Base-by-base conservation (phyloP, 2,329 filamentous ascomycete genomes). In the Pleurostoma richardsiae region DNA sequence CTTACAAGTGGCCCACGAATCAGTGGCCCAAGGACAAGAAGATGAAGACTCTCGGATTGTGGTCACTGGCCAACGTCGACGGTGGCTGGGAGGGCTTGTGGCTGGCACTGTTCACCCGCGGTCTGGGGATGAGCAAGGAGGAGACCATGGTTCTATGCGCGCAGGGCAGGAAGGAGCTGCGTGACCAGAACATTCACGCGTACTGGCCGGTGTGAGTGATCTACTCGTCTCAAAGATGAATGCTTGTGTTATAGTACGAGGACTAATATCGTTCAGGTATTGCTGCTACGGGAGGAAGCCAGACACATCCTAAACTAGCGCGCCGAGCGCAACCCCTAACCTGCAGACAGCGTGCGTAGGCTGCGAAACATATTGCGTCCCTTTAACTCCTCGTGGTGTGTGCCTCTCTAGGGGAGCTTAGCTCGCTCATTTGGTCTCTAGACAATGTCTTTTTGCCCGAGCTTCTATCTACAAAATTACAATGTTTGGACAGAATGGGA, bases 1-100 rank as follows among this genome's bases (percentile, higher is more conserved):
- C 51, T 26, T 53, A 48, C 48, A 54, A 56, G 44, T 56, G 59
- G 44, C 61, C 61, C 2, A 57, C 53, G 8, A 61, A 61, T 41
- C 50, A 49, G 10, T 65, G 62, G 61, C 56, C 61, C 4, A 52
- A 53, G 36, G 60, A 62, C 42, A 49, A 49, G 30, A 56, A 57
- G 43, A 49, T 58, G 45, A 63, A 61, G 48, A 50, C 55, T 29
- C 49, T 64, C 6, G 62, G 62, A 7, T 47, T 49, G 26, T 59
- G 58, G 53, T 52, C 54, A 27, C 44, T 54, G 30, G 49, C 55
- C 29, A 61, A 59, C 39, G 50, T 61, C 8, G 47, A 60, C 53
- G 49, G 42, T 29, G 61, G 59, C 4, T 54, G 62, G 1, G 57
- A 64, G 50, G 60, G 60, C 2, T 56, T 62, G 29, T 56, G 59